phyloP scores from a whole-genome alignment of 768 basidiomycete genomes.

The Leucocoprinus leucothites region DNA sequence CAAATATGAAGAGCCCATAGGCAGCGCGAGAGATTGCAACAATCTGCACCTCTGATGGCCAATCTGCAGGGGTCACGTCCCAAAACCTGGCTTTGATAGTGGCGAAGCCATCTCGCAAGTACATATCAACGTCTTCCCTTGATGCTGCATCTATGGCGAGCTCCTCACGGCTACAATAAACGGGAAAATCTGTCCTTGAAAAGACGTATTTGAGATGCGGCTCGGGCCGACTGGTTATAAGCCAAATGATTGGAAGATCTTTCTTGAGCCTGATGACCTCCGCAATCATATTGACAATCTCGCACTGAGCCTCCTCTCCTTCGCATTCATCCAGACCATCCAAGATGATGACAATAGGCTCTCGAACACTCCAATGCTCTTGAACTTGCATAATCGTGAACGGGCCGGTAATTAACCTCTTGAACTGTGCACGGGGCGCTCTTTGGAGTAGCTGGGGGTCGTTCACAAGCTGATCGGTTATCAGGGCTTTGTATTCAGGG shows the following conservation, averaged over 20 bases:
- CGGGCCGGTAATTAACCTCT: not conserved
- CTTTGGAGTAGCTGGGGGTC: not conserved
- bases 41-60: not conserved
- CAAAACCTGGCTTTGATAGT: not conserved
- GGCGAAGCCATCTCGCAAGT: not conserved
- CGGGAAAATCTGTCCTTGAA: not conserved
- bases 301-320: not conserved
- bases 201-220: constrained; percentile 4
- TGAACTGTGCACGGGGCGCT: not conserved
- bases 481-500: not conserved
- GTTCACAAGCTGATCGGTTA: not conserved
- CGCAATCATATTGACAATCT: not conserved
- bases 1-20: constrained; percentile 7
- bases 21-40: not conserved
- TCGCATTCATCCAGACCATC: constrained; percentile 3
- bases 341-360: not conserved
- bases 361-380: not conserved
- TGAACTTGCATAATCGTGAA: not conserved
- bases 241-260: constrained; percentile 1
- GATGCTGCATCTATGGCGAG: not conserved
- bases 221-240: not conserved
- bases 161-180: not conserved
- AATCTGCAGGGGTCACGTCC: not conserved
- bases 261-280: not conserved
- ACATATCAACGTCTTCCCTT: not conserved